Percentiles rank a stretch among this genome's conserved stretches.
These are phyloP conservation scores for Senecio squalidus DNA, from an alignment of 140 eudicot species.

Conservation along the genomic window DNA sequence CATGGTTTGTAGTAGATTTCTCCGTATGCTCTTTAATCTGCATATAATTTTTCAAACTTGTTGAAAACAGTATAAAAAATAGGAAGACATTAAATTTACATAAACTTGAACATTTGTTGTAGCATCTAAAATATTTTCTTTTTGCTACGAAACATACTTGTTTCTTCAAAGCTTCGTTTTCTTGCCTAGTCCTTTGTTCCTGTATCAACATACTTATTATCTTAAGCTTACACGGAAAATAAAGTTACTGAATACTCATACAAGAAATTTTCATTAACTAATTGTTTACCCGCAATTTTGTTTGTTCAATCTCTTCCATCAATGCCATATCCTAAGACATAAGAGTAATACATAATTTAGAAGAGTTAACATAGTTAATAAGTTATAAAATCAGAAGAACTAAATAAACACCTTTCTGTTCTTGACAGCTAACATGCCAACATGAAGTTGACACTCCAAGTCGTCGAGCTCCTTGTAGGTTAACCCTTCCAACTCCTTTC, in stretches of 20 bases:
- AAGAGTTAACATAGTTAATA: background rate
- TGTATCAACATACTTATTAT: slow-evolving; percentile 10
- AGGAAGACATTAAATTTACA: background rate
- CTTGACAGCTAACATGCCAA: slow-evolving; percentile 62
- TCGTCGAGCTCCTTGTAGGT: slow-evolving; percentile 59
- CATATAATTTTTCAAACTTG: background rate
- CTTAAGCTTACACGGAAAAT: background rate
- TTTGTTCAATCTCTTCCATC: slow-evolving; percentile 68
- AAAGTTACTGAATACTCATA: no score
- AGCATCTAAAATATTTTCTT: no score
- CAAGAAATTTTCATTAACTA: no score
- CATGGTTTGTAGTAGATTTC: slow-evolving; percentile 23
- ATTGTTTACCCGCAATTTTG: slow-evolving; percentile 69
- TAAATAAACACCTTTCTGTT: slow-evolving; percentile 45
- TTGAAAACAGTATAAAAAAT: background rate
- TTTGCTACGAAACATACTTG: slow-evolving; percentile 40
- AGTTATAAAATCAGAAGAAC: background rate
- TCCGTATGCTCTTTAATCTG: slow-evolving; percentile 54
- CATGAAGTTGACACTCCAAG: slow-evolving; percentile 64
- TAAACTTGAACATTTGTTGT: background rate
- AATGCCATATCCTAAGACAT: slow-evolving; percentile 30
- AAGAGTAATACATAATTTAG: background rate
- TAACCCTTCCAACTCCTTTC: slow-evolving; percentile 71
- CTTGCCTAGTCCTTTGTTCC: slow-evolving; percentile 57
- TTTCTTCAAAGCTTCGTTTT: slow-evolving; percentile 62